Conservation (phyloP, 2,329 filamentous ascomycete genomes). For the Lecanicillium sp. region DNA sequence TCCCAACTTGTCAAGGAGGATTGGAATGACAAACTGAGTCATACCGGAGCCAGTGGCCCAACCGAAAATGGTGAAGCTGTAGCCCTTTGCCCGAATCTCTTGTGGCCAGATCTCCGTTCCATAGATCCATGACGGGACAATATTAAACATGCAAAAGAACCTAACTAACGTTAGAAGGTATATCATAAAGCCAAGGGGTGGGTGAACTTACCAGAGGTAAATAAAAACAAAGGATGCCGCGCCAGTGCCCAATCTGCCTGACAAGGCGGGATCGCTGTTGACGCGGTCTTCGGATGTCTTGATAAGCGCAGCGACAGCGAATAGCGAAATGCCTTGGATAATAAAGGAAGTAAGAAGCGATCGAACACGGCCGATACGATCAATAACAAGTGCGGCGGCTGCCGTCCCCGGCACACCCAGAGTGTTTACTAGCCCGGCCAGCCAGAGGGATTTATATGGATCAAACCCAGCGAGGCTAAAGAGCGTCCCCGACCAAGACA, state of each 20-base stretch:
- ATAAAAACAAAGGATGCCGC: slow-evolving; percentile 22
- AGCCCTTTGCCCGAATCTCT: slow-evolving; percentile 52
- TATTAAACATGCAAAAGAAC: slow-evolving; percentile 30
- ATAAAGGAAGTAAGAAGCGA: slow-evolving; percentile 25
- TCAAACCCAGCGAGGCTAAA: slow-evolving; percentile 22
- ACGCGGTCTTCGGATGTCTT: slow-evolving; percentile 21
- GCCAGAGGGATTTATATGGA: slow-evolving; percentile 25
- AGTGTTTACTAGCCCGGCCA: slow-evolving; percentile 46
- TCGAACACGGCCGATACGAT: slow-evolving; percentile 38
- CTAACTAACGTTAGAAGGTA: slow-evolving; percentile 8
- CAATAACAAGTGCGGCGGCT: slow-evolving; percentile 44
- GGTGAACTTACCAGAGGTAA: slow-evolving; percentile 19
- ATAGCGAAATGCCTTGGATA: slow-evolving; percentile 24
- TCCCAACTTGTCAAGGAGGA: slow-evolving; percentile 43
- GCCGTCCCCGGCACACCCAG: slow-evolving; percentile 46
- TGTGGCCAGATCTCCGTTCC: slow-evolving; percentile 51
- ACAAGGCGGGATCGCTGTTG: slow-evolving; percentile 12
- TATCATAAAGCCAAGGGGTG: neutral
- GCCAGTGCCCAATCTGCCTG: slow-evolving; percentile 17
- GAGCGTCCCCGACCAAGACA: slow-evolving; percentile 26
- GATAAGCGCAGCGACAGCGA: slow-evolving; percentile 28
- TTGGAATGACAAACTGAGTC: slow-evolving; percentile 46
- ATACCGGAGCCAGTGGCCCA: slow-evolving; percentile 53
- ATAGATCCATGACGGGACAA: slow-evolving; percentile 28
- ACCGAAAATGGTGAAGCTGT: slow-evolving; percentile 52